These are phyloP conservation scores for Prunus campanulata DNA, from an alignment of 306 rosid species.

Conservation along the genomic window DNA sequence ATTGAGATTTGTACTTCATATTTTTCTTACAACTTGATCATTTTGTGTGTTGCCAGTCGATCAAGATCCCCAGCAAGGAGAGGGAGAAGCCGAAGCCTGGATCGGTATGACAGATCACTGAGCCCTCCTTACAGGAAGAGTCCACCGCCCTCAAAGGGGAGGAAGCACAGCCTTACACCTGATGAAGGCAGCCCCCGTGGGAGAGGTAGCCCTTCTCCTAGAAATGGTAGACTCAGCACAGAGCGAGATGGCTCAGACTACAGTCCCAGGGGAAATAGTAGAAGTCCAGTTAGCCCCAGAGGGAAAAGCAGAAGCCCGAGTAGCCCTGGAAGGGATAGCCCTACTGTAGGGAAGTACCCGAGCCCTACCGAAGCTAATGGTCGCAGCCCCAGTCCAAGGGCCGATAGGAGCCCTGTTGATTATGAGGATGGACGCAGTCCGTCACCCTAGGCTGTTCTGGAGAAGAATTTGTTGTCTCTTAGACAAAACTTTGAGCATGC, in stretches of 20 bases:
- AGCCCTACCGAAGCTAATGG: slow-evolving; percentile 51
- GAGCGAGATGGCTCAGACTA: slow-evolving; percentile 52
- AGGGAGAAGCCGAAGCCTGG: slow-evolving; percentile 54
- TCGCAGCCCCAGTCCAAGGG: slow-evolving; percentile 38
- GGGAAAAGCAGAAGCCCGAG: slow-evolving; percentile 43
- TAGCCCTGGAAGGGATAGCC: slow-evolving; percentile 43
- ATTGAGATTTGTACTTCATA: neutral
- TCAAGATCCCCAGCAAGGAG: slow-evolving; percentile 67
- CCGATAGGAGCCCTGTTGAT: slow-evolving; percentile 61
- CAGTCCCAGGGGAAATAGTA: slow-evolving; percentile 48
- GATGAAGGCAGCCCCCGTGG: slow-evolving; percentile 48
- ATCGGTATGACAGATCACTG: slow-evolving; percentile 47
- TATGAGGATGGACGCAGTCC: slow-evolving; percentile 51
- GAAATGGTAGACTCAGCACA: slow-evolving; percentile 33
- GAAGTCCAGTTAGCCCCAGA: slow-evolving; percentile 49
- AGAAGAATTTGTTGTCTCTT: neutral
- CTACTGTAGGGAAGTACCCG: slow-evolving; percentile 17
- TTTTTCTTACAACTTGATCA: neutral
- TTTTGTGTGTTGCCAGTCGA: slow-evolving; percentile 43
- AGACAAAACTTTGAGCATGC: neutral
- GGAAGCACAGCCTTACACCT: slow-evolving; percentile 53
- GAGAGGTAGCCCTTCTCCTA: slow-evolving; percentile 43
- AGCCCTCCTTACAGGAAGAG: slow-evolving; percentile 39
- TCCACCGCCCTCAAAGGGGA: slow-evolving; percentile 39
- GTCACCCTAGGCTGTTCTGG: slow-evolving; percentile 26